Evolutionary conservation across 768 basidiomycete species (phyloP).

Genomic region (Leccinum obscurum): DNA sequence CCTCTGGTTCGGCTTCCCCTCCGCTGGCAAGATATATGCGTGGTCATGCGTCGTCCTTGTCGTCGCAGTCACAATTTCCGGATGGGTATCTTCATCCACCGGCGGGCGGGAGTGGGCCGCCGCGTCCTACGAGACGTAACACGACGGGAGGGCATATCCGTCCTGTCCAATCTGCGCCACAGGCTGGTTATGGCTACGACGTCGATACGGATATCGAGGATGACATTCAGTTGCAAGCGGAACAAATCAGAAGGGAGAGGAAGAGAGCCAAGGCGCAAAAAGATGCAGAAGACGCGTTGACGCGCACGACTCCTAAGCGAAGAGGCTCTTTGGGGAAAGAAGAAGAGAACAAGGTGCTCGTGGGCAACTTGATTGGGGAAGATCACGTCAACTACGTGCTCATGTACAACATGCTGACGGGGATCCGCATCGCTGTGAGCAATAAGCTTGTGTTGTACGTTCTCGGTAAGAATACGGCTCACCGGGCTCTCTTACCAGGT

Average conservation of each 20-base stretch:
- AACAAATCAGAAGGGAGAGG: constrained; percentile 80
- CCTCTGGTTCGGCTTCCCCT: constrained; percentile 17
- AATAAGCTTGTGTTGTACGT: not conserved
- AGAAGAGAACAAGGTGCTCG: constrained; percentile 62
- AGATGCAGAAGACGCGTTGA: constrained; percentile 60
- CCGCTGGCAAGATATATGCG: constrained; percentile 24
- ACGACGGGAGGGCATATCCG: constrained; percentile 60
- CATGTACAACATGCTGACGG: constrained; percentile 99
- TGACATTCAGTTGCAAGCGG: constrained; percentile 85
- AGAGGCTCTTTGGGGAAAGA: constrained; percentile 26
- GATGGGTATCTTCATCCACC: constrained; percentile 60
- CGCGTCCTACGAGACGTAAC: constrained; percentile 59
- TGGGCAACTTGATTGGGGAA: constrained; percentile 97
- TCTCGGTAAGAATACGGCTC: not conserved
- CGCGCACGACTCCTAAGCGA: constrained; percentile 29
- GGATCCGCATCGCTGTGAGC: constrained; percentile 90
- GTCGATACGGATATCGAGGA: constrained; percentile 40
- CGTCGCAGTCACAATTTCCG: constrained; percentile 30
- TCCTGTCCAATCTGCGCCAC: constrained; percentile 28
- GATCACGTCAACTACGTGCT: constrained; percentile 98
- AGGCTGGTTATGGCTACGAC: constrained; percentile 40
- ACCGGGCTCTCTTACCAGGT: constrained; percentile 51
- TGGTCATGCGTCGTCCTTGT: constrained; percentile 23
- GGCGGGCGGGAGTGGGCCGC: constrained; percentile 16
- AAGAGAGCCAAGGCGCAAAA: constrained; percentile 70